Base-by-base conservation (phyloP, 805 yeast genomes). In the Yarrowia osloensis region DNA sequence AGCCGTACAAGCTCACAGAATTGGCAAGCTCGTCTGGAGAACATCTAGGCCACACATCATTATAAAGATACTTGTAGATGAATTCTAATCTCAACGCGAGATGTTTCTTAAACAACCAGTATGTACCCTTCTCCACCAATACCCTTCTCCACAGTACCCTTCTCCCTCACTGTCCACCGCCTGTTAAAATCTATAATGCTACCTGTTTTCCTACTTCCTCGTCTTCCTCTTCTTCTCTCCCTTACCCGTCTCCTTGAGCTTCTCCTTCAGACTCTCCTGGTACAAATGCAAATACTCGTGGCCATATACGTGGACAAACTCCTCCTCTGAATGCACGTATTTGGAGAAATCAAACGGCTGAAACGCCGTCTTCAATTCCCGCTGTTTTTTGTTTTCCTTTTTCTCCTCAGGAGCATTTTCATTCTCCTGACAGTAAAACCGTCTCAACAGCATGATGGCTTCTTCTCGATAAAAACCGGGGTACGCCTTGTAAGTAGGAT, bases 381-480 rank as follows among this genome's bases (percentile, higher is more conserved):
- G 70, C 35, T 73, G 86, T 76, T 88, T 88, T 74, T 93, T 93
- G 49, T 37, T 57, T 46, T 57, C 63, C 24, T 83, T 79, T 72
- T 89, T 85, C 3, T 96, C 93, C 28, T 77, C 82, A 0, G 98
- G 99, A 0, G 98, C 97, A 52, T 86, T 84, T 31, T 85, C 88
- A 76, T 95, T 95, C 74, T 92, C 96, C 74, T 85, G 87, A 9
- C 93, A 84, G 75, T 95, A 95, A 77, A 95, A 95, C 74, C 86
- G 84, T 67, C 99, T 81, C 49, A 95, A 78, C 52, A 95, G 76
- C 75, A 90, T 82, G 11, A 95, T 87, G 0, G 97, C 97, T 71
- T 93, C 97, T 67, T 85, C 86, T 65, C 96, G 78, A 71, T 86
- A 78, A 4, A 95, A 79, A 0, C 97, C 98, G 0, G 98, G 97